Conservation (phyloP, 164 flowering plant species). For the Kalanchoe fedtschenkoi region DNA sequence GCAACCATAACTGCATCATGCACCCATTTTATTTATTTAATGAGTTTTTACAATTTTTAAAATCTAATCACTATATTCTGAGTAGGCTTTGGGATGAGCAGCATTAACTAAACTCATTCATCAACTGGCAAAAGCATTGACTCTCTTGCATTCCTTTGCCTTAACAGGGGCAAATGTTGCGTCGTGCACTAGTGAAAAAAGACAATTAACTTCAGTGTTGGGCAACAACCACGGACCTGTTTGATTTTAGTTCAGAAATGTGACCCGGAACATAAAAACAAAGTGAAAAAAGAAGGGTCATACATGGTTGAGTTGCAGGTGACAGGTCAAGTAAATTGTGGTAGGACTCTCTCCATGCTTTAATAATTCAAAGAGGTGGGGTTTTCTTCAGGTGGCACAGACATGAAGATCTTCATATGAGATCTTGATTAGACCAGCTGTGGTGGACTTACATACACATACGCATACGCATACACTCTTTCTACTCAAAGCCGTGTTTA, state of each 20-base stretch:
- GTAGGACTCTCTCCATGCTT: background rate
- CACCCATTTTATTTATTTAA: no score
- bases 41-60: no score
- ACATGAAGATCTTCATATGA: slow-evolving; percentile 29
- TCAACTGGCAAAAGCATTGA: no score
- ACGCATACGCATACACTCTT: no score
- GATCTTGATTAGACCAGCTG: slow-evolving; percentile 22
- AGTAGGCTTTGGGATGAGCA: no score
- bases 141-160: no score
- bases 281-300: background rate
- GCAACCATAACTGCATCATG: no score
- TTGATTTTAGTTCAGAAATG: background rate
- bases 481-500: background rate
- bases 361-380: slow-evolving; percentile 5
- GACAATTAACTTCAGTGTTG: background rate
- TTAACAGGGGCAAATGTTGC: no score
- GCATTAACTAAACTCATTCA: no score
- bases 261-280: background rate
- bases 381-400: slow-evolving; percentile 8
- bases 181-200: no score
- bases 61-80: no score
- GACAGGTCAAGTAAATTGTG: background rate
- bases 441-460: background rate
- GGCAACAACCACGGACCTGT: background rate
- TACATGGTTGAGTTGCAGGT: slow-evolving; percentile 5